Percentiles rank a stretch among this genome's conserved stretches.
These are phyloP conservation scores for Eucalyptus cloeziana DNA, from an alignment of 345 rosid genomes.

Conservation along the genomic window DNA sequence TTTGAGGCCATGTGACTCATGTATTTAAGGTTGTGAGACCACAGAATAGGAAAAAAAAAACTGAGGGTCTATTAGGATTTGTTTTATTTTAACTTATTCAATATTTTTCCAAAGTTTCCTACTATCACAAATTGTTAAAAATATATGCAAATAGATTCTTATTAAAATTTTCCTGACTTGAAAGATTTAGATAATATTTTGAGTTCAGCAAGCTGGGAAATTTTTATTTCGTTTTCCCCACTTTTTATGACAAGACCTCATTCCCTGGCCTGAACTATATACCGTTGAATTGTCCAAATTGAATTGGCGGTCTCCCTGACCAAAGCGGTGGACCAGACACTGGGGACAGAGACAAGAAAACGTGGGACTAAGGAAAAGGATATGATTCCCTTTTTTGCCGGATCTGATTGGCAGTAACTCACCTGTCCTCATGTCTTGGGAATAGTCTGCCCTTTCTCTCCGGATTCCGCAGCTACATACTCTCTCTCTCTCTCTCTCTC, in stretches of 20 bases:
- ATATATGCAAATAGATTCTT: not conserved
- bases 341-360: constrained; percentile 8
- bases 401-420: constrained; percentile 46
- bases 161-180: not conserved
- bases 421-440: constrained; percentile 41
- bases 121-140: not conserved
- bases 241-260: not conserved
- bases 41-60: not conserved
- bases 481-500: not conserved
- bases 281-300: not conserved
- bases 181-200: not conserved
- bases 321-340: not conserved
- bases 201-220: not conserved
- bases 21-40: not conserved
- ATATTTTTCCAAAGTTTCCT: not conserved
- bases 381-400: constrained; percentile 19
- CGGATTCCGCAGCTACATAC: not conserved
- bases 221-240: not conserved
- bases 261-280: not conserved
- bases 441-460: constrained; percentile 15
- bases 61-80: not conserved
- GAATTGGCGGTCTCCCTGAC: not conserved
- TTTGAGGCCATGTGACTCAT: no score
- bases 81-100: not conserved
- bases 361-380: not conserved